These are phyloP conservation scores for Zygotorulaspora chibaensis DNA, from an alignment of 805 yeast genomes.

Conservation along the genomic window DNA sequence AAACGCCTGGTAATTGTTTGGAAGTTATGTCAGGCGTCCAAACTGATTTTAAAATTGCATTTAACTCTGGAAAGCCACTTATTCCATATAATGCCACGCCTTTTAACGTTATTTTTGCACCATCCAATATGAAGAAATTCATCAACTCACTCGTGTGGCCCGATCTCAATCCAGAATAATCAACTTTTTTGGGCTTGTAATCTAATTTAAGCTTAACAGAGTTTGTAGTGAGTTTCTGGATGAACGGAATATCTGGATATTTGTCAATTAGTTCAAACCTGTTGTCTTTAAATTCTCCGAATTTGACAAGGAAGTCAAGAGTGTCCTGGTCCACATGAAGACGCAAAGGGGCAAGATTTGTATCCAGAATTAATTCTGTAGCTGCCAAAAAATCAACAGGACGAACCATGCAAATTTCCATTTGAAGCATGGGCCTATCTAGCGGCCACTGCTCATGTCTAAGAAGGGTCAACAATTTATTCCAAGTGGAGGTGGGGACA, in stretches of 20 bases:
- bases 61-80: slow-evolving; percentile 63
- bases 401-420: slow-evolving; percentile 53
- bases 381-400: slow-evolving; percentile 64
- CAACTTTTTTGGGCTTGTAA: slow-evolving; percentile 87
- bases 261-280: slow-evolving; percentile 58
- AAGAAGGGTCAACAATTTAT: slow-evolving; percentile 69
- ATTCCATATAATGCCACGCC: slow-evolving; percentile 67
- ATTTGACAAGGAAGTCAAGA: slow-evolving; percentile 73
- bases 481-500: slow-evolving; percentile 87
- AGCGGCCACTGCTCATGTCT: slow-evolving; percentile 61
- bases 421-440: slow-evolving; percentile 55
- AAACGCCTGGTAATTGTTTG: slow-evolving; percentile 75
- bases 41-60: slow-evolving; percentile 50
- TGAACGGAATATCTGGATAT: slow-evolving; percentile 59
- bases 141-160: slow-evolving; percentile 81
- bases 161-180: slow-evolving; percentile 76
- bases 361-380: slow-evolving; percentile 55
- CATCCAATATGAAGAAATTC: slow-evolving; percentile 86
- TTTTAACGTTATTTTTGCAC: slow-evolving; percentile 65
- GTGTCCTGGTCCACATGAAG: slow-evolving; percentile 92
- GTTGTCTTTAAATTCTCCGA: slow-evolving; percentile 72
- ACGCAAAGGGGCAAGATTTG: slow-evolving; percentile 64
- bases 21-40: slow-evolving; percentile 88
- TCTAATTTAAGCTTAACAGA: slow-evolving; percentile 66
- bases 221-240: slow-evolving; percentile 63